Conservation (phyloP, 2,329 filamentous ascomycete species). For the Xylariaceae sp. region DNA sequence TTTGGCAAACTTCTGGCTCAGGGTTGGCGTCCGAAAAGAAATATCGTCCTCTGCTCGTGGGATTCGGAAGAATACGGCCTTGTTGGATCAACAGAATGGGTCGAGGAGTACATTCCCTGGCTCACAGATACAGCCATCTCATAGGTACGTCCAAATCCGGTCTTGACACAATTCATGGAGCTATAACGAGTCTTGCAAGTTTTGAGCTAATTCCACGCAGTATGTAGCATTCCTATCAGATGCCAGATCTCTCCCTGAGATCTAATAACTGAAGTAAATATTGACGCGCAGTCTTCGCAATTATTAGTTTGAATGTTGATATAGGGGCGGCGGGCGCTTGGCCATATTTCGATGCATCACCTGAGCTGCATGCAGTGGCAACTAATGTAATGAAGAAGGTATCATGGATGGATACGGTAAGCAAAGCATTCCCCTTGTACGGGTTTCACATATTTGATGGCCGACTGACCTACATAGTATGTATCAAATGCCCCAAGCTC, state of each 20-base stretch:
- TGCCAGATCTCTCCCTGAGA: no score
- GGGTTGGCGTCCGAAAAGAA: conserved; percentile 80
- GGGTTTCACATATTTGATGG: no score
- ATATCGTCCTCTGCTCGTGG: conserved; percentile 73
- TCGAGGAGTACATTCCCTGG: conserved; percentile 80
- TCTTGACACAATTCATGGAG: no score
- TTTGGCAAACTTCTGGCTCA: conserved; percentile 66
- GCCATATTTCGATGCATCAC: conserved; percentile 59
- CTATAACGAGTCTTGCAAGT: no score
- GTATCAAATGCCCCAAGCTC: no score
- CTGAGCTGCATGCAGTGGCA: conserved; percentile 65
- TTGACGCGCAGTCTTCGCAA: no score
- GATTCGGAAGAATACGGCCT: conserved; percentile 77
- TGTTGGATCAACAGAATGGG: conserved; percentile 80
- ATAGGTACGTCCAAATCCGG: conserved; percentile 42
- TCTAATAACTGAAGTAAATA: no score
- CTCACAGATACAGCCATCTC: conserved; percentile 67
- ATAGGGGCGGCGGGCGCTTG: conserved; percentile 59
- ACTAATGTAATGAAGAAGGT: conserved; percentile 60
- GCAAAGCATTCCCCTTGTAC: no score
- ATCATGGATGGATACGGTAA: conserved; percentile 50
- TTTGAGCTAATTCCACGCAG: no score
- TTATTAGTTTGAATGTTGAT: conserved; percentile 66
- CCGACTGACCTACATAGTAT: no score
- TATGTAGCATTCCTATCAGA: no score